phyloP scores from a whole-genome alignment of 2,329 filamentous ascomycete genomes.

The Penicillium sp. region DNA sequence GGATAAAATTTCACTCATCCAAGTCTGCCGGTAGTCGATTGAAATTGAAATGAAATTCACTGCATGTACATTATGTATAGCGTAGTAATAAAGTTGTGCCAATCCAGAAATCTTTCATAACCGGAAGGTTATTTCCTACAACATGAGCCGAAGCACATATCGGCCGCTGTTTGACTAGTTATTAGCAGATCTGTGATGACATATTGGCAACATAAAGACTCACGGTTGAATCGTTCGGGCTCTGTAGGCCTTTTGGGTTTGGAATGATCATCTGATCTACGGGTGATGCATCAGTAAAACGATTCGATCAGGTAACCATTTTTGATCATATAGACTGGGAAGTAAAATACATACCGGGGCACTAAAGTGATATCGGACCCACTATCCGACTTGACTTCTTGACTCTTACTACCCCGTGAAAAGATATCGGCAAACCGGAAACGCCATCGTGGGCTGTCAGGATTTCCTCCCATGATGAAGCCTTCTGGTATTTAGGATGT shows the following conservation, averaged over 20 bases:
- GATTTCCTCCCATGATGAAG: background rate
- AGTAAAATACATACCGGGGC: background rate
- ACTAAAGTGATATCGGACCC: background rate
- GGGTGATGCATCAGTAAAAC: too few relatives aligned
- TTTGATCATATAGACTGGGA: too few relatives aligned
- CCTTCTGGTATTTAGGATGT: too few relatives aligned
- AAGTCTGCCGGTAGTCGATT: too few relatives aligned
- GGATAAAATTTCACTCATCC: too few relatives aligned
- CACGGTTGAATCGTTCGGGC: background rate
- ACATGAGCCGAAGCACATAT: constrained; percentile 22
- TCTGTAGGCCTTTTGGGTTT: background rate
- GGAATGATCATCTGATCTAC: background rate
- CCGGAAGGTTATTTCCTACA: constrained; percentile 9
- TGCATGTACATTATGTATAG: too few relatives aligned
- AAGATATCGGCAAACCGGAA: background rate
- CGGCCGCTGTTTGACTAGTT: constrained; percentile 5
- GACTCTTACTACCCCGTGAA: background rate
- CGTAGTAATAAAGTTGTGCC: too few relatives aligned
- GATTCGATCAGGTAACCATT: too few relatives aligned
- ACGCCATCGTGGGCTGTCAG: background rate
- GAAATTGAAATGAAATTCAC: too few relatives aligned
- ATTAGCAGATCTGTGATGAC: background rate
- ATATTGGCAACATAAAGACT: background rate
- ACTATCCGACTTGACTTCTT: background rate
- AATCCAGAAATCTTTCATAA: background rate